Conservation (phyloP, 1,284 basidiomycete species). For the Apiotrichum gracile region DNA sequence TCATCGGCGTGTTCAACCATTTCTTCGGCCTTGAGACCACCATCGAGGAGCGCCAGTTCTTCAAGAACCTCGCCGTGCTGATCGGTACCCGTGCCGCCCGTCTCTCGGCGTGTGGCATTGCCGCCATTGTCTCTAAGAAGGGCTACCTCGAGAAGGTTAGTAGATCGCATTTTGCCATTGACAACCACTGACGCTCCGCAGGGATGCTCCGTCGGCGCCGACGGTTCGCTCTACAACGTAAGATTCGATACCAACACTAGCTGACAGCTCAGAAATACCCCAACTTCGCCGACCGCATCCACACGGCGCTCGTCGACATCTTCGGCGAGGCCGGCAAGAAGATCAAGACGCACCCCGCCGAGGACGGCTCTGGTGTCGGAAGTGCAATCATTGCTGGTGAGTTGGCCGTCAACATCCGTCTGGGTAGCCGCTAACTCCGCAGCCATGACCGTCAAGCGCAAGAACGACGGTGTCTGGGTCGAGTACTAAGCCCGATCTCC, state of each 20-base stretch:
- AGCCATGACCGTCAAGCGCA: conserved; percentile 62
- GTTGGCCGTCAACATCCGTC: conserved; percentile 27
- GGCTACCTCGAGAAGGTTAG: conserved; percentile 60
- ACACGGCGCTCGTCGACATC: conserved; percentile 81
- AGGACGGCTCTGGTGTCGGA: conserved; percentile 93
- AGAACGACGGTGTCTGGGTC: conserved; percentile 46
- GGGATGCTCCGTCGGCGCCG: conserved; percentile 82
- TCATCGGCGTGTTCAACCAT: conserved; percentile 92
- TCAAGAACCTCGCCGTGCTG: conserved; percentile 81
- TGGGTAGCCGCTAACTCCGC: neutral
- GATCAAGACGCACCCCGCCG: conserved; percentile 82
- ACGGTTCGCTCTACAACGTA: conserved; percentile 88
- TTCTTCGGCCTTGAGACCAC: conserved; percentile 93
- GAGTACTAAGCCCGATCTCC: conserved; percentile 23
- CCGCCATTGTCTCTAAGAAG: conserved; percentile 88
- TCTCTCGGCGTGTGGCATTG: conserved; percentile 86
- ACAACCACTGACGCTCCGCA: no score
- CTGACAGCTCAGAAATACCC: conserved; percentile 73
- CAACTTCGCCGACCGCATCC: conserved; percentile 79
- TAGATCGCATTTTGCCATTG: neutral
- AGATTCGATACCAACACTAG: conserved; percentile 33
- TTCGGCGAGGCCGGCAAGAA: conserved; percentile 89
- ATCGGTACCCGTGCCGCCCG: conserved; percentile 85
- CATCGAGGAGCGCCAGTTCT: conserved; percentile 87
- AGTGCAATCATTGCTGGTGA: conserved; percentile 87